Conservation (phyloP, 176 grass and related monocot genomes). For the Oryza australiensis region DNA sequence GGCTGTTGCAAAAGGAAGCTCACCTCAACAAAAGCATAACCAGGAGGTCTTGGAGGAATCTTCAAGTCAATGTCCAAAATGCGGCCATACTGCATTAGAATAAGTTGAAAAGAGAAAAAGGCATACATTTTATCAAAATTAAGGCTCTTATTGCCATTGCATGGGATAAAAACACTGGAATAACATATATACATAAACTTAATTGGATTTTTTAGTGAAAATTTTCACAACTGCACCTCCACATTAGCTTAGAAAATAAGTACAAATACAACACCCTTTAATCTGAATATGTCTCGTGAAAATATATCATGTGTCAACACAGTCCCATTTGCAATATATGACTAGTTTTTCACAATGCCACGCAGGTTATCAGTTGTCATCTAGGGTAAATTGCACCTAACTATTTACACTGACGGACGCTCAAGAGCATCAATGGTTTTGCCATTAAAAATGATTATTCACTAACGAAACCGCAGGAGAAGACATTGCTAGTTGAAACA, state of each 20-base stretch:
- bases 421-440: neutral
- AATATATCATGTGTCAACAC: neutral
- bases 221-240: neutral
- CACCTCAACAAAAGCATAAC: constrained; percentile 96
- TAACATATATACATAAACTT: neutral
- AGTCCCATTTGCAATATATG: neutral
- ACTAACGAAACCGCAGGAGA: neutral
- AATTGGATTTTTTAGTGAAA: neutral
- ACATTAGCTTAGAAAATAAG: neutral
- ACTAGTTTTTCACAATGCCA: neutral
- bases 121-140: constrained; percentile 1
- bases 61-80: constrained; percentile 95
- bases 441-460: neutral
- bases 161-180: neutral
- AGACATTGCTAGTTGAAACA: neutral
- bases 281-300: neutral
- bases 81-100: constrained; percentile 68
- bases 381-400: neutral
- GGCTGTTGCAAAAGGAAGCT: constrained; percentile 3
- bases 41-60: constrained; percentile 93
- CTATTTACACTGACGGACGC: neutral
- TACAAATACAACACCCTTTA: neutral
- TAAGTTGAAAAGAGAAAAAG: constrained; percentile 7
- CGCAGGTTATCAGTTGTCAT: neutral
- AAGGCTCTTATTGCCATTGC: neutral